These are phyloP conservation scores for Cordyceps fumosorosea DNA, from an alignment of 2,329 filamentous ascomycete genomes.

Conservation along the genomic window DNA sequence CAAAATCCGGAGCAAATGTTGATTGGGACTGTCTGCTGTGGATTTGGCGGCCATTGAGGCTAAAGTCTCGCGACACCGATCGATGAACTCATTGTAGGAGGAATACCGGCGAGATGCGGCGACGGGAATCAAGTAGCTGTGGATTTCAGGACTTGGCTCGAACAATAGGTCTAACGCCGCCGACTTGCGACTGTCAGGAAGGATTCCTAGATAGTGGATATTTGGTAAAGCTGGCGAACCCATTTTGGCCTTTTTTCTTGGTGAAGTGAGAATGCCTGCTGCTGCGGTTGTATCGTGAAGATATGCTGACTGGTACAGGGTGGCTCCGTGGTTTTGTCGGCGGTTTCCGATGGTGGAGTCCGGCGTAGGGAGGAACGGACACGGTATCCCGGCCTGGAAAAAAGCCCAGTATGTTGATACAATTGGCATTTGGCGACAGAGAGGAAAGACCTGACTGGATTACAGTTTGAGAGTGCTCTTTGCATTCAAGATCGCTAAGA, in stretches of 20 bases:
- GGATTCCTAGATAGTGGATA: constrained; percentile 47
- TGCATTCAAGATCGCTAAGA: no score
- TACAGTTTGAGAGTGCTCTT: no score
- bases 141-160: constrained; percentile 71
- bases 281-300: not conserved
- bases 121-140: constrained; percentile 62
- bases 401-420: not conserved
- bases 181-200: constrained; percentile 48
- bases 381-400: not conserved
- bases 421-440: no score
- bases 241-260: not conserved
- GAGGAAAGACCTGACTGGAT: no score
- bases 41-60: constrained; percentile 49
- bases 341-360: constrained; percentile 8
- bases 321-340: not conserved
- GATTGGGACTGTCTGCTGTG: constrained; percentile 35
- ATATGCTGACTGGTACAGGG: not conserved
- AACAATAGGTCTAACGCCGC: constrained; percentile 71
- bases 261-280: not conserved
- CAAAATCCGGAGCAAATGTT: constrained; percentile 63
- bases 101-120: constrained; percentile 51
- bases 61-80: constrained; percentile 57
- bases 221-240: constrained; percentile 41
- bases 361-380: not conserved
- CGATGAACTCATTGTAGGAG: constrained; percentile 65